Percentiles rank a stretch among this genome's conserved stretches.
These are phyloP conservation scores for Kuraishia cidri DNA, from an alignment of 805 yeast genomes.

Conservation along the genomic window DNA sequence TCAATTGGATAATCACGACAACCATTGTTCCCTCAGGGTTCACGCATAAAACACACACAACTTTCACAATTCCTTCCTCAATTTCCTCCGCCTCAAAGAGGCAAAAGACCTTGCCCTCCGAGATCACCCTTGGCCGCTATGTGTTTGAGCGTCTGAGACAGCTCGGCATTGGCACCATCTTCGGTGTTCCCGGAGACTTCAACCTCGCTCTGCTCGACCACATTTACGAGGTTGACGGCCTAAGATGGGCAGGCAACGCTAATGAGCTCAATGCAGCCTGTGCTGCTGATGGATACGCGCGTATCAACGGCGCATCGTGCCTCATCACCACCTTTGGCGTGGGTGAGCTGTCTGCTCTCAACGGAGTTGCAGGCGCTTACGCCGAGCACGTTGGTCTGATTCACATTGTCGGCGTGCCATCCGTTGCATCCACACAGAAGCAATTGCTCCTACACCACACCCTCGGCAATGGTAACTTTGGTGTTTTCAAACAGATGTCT, in stretches of 20 bases:
- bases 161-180: slow-evolving; percentile 59
- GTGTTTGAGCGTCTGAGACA: slow-evolving; percentile 74
- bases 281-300: slow-evolving; percentile 83
- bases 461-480: slow-evolving; percentile 75
- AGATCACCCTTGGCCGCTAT: slow-evolving; percentile 65
- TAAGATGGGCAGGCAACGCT: slow-evolving; percentile 88
- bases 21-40: too few relatives aligned
- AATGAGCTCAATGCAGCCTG: slow-evolving; percentile 86
- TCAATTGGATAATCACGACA: too few relatives aligned
- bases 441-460: slow-evolving; percentile 76
- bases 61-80: too few relatives aligned
- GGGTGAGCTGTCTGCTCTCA: slow-evolving; percentile 78
- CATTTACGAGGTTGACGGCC: slow-evolving; percentile 62
- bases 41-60: too few relatives aligned
- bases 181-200: slow-evolving; percentile 81
- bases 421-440: slow-evolving; percentile 62
- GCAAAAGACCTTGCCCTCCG: too few relatives aligned
- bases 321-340: slow-evolving; percentile 85
- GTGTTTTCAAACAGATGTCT: slow-evolving; percentile 74
- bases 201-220: slow-evolving; percentile 65
- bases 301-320: slow-evolving; percentile 70
- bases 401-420: slow-evolving; percentile 84
- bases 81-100: too few relatives aligned
- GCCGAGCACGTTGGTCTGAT: slow-evolving; percentile 85
- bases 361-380: slow-evolving; percentile 83